phyloP scores from a whole-genome alignment of 345 rosid species.

The Aegle marmelos region DNA sequence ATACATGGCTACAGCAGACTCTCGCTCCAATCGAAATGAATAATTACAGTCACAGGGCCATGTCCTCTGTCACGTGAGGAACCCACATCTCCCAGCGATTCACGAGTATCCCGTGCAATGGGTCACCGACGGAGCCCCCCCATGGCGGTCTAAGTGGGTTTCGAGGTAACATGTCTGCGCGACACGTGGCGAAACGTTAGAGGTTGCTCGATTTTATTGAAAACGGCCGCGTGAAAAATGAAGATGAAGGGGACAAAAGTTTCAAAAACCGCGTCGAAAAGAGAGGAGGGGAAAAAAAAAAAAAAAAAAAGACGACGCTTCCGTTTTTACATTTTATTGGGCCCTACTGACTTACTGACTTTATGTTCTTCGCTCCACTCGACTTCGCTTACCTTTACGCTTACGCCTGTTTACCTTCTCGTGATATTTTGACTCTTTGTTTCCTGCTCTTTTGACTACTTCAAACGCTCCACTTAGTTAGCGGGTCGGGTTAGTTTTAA shows the following conservation, averaged over 20 bases:
- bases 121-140: background rate
- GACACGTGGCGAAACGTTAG: conserved; percentile 9
- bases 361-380: too few species aligned
- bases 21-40: too few species aligned
- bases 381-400: conserved; percentile 5
- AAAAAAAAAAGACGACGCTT: too few species aligned
- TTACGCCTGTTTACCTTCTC: conserved; percentile 2
- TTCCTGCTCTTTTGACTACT: background rate
- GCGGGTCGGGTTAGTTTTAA: background rate
- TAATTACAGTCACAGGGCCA: too few species aligned
- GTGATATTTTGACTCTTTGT: background rate
- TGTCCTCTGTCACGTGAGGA: too few species aligned
- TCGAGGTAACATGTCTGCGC: too few species aligned
- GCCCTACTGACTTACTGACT: background rate
- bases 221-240: conserved; percentile 20
- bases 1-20: too few species aligned
- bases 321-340: background rate
- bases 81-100: too few species aligned
- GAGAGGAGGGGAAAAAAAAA: too few species aligned
- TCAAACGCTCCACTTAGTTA: background rate
- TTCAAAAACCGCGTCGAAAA: conserved; percentile 16
- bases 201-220: background rate
- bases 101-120: too few species aligned
- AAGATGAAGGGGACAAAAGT: background rate
- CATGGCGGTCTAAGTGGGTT: background rate